These are phyloP conservation scores for Bullera alba DNA, from an alignment of 768 basidiomycete genomes.

Conservation along the genomic window DNA sequence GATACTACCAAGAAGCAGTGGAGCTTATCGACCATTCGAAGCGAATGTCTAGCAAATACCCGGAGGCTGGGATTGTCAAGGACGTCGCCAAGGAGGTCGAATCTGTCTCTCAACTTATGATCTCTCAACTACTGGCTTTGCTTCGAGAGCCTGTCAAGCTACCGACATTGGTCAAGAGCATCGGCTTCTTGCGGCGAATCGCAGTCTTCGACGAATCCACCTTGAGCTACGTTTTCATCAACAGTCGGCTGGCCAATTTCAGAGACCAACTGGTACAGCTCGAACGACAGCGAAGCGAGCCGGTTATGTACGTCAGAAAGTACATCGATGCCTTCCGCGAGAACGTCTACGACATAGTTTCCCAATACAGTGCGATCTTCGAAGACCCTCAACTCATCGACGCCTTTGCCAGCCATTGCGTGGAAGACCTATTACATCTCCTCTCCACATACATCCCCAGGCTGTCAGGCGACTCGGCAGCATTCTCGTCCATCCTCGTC, in stretches of 20 bases:
- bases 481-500: slow-evolving; percentile 76
- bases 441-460: slow-evolving; percentile 57
- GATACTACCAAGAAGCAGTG: slow-evolving; percentile 85
- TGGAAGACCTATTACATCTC: slow-evolving; percentile 40
- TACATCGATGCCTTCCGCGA: slow-evolving; percentile 89
- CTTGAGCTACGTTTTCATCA: slow-evolving; percentile 78
- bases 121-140: slow-evolving; percentile 66
- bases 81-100: slow-evolving; percentile 54
- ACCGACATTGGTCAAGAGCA: slow-evolving; percentile 80
- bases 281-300: slow-evolving; percentile 62
- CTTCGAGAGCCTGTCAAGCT: slow-evolving; percentile 81
- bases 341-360: slow-evolving; percentile 83
- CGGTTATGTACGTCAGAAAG: slow-evolving; percentile 69
- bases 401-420: slow-evolving; percentile 55
- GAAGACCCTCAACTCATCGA: slow-evolving; percentile 59
- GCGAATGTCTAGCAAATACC: slow-evolving; percentile 50
- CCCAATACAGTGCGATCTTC: slow-evolving; percentile 83
- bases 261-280: slow-evolving; percentile 54
- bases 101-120: slow-evolving; percentile 52
- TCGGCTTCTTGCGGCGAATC: slow-evolving; percentile 80
- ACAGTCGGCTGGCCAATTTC: slow-evolving; percentile 62
- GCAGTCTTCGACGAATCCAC: slow-evolving; percentile 62
- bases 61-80: slow-evolving; percentile 50
- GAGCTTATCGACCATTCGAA: slow-evolving; percentile 70
- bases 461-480: slow-evolving; percentile 49